Conservation (phyloP, 495 filamentous ascomycete species). For the Emericellopsis terricola region DNA sequence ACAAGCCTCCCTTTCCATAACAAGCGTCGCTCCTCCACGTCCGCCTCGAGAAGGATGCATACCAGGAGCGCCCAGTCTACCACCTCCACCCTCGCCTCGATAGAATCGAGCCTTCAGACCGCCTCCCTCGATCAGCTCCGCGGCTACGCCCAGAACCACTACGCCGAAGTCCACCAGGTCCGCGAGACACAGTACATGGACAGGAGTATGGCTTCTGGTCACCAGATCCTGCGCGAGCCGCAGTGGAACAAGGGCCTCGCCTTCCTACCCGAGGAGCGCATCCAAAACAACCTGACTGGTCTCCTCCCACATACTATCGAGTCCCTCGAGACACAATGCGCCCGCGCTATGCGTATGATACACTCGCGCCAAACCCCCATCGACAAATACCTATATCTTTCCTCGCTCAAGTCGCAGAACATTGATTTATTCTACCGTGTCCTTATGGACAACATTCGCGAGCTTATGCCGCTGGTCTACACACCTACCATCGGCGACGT, state of each 20-base stretch:
- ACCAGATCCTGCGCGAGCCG: constrained; percentile 36
- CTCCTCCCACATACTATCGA: constrained; percentile 40
- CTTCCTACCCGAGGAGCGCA: constrained; percentile 35
- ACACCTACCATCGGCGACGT: constrained; percentile 97
- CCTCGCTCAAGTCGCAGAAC: constrained; percentile 72
- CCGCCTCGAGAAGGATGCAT: constrained; percentile 28
- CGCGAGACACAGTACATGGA: constrained; percentile 28
- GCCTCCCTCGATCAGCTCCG: constrained; percentile 31
- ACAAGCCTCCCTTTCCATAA: too few relatives aligned
- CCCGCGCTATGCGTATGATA: constrained; percentile 44
- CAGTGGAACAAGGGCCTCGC: constrained; percentile 42
- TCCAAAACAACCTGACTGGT: constrained; percentile 37
- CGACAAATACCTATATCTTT: constrained; percentile 91
- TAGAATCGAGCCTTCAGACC: constrained; percentile 34
- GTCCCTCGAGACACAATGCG: constrained; percentile 29
- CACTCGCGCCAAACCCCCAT: constrained; percentile 59
- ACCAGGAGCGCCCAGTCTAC: constrained; percentile 35
- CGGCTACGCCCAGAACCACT: constrained; percentile 33
- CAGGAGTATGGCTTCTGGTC: constrained; percentile 28
- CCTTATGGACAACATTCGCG: constrained; percentile 75
- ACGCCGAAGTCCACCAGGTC: constrained; percentile 30
- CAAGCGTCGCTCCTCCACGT: constrained; percentile 34
- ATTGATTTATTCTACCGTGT: constrained; percentile 89
- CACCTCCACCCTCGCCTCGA: constrained; percentile 29
- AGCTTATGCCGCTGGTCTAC: constrained; percentile 89